These are phyloP conservation scores for Globisporangium viniferum DNA, from an alignment of 352 stramenopile genomes.

Conservation along the genomic window DNA sequence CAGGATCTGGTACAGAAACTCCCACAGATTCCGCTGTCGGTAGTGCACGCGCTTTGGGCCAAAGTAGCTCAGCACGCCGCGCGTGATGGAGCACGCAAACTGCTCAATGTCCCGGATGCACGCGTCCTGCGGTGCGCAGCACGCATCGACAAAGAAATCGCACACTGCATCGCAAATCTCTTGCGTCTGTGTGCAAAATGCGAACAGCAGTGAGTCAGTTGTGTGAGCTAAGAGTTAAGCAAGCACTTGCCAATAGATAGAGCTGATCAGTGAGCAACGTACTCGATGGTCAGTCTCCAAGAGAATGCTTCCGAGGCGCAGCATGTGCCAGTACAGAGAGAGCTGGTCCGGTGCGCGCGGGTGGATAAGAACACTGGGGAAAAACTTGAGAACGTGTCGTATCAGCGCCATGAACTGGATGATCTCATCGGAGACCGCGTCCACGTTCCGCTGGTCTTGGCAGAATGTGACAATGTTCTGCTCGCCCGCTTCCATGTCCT, in stretches of 20 bases:
- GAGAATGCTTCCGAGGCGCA: conserved; percentile 45
- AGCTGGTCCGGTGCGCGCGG: conserved; percentile 20
- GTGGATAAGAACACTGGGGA: conserved; percentile 33
- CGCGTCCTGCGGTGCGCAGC: conserved; percentile 31
- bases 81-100: conserved; percentile 40
- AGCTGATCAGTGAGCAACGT: background rate
- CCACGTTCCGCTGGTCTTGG: conserved; percentile 27
- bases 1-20: conserved; percentile 73
- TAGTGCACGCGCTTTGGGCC: conserved; percentile 44
- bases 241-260: background rate
- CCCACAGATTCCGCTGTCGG: conserved; percentile 50
- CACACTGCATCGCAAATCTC: conserved; percentile 66
- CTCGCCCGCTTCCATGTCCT: conserved; percentile 17
- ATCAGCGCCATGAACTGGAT: conserved; percentile 51
- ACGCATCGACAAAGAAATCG: conserved; percentile 56
- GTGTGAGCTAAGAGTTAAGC: background rate
- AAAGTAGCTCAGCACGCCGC: conserved; percentile 47
- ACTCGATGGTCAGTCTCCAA: conserved; percentile 63
- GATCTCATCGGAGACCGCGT: conserved; percentile 42
- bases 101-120: conserved; percentile 31
- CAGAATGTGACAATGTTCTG: conserved; percentile 36
- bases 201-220: too few species aligned
- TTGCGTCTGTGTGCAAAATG: conserved; percentile 29
- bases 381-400: conserved; percentile 37
- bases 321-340: conserved; percentile 35